phyloP scores from a whole-genome alignment of 306 rosid species.

The Spatholobus suberectus region DNA sequence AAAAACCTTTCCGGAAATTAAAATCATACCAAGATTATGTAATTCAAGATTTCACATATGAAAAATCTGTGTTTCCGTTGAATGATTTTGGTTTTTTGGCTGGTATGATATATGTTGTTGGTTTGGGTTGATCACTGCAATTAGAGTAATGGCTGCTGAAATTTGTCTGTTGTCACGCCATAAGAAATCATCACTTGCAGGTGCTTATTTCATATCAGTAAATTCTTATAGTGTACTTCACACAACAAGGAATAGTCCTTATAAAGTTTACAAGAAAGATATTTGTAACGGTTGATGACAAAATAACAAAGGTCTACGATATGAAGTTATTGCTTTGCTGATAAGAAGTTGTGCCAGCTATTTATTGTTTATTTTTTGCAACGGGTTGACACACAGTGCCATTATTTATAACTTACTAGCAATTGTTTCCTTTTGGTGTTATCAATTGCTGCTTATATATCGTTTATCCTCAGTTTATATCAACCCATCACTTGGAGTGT shows the following conservation, averaged over 20 bases:
- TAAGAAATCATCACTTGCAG: not conserved
- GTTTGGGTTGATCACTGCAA: not conserved
- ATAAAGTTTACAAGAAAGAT: no score
- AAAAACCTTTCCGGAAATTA: not conserved
- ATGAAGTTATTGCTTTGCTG: not conserved
- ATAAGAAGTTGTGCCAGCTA: not conserved
- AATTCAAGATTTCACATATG: not conserved
- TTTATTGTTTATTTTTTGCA: not conserved
- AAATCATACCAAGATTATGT: not conserved
- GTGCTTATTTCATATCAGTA: not conserved
- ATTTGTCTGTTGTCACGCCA: not conserved
- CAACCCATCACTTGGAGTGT: not conserved
- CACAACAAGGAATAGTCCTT: not conserved
- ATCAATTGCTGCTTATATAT: not conserved
- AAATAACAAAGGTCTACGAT: not conserved
- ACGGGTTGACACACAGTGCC: not conserved
- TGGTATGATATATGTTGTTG: not conserved
- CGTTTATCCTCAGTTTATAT: not conserved
- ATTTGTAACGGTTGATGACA: not conserved
- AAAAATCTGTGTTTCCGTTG: not conserved
- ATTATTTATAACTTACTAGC: not conserved
- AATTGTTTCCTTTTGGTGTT: not conserved
- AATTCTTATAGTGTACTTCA: not conserved
- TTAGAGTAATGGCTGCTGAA: not conserved
- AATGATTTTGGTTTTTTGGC: not conserved